Evolutionary conservation across 768 basidiomycete genomes (phyloP).

Genomic region (Trametes sanguinea): DNA sequence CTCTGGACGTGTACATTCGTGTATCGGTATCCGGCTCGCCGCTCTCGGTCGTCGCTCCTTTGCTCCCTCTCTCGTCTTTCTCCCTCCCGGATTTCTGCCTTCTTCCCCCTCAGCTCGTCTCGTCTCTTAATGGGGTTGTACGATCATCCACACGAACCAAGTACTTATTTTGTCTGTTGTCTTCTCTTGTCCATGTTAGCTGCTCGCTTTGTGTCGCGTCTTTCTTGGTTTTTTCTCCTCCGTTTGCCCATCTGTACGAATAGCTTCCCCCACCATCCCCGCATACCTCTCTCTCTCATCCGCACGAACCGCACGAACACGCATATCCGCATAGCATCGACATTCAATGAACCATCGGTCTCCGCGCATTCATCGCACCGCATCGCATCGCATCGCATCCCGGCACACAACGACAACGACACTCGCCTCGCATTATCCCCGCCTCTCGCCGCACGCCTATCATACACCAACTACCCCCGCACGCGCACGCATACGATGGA

Average conservation of each 20-base stretch:
- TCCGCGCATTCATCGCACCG: not conserved
- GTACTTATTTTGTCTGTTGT: conserved; percentile 16
- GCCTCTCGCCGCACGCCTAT: not conserved
- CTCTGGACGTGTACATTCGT: conserved; percentile 19
- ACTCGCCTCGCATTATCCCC: not conserved
- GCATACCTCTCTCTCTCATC: too few species aligned
- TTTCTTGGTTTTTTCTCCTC: conserved; percentile 6
- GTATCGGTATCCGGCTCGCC: conserved; percentile 17
- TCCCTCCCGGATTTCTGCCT: not conserved
- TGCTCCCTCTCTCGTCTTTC: not conserved
- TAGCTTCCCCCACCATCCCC: conserved; percentile 5
- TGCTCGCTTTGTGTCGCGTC: conserved; percentile 14
- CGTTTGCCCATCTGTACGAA: conserved; percentile 19
- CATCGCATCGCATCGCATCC: conserved; percentile 9
- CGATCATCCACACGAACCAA: conserved; percentile 8
- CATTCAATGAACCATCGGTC: not conserved
- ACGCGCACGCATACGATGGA: conserved; percentile 18
- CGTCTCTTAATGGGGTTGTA: conserved; percentile 8
- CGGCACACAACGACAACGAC: not conserved
- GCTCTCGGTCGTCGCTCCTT: conserved; percentile 7
- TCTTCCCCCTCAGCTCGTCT: not conserved
- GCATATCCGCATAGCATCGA: not conserved
- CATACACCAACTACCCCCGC: not conserved
- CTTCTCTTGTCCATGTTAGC: conserved; percentile 22
- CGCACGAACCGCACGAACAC: not conserved